Percentiles rank a stretch among this genome's conserved stretches.
Conservation (phyloP, 306 rosid species). For the Ormosia emarginata region DNA sequence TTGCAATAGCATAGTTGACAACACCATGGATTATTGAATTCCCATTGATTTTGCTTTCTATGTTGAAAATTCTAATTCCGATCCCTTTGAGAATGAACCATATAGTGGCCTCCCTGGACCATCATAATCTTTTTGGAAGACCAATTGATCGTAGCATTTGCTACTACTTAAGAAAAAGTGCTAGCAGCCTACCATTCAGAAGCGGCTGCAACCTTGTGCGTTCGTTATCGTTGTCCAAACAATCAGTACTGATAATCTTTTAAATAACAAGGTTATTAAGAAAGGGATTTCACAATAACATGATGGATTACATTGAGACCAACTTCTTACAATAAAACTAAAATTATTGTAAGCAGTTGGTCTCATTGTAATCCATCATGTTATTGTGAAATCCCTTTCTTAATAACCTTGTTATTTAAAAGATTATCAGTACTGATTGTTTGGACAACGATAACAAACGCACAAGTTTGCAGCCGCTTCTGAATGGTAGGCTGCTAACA, state of each 20-base stretch:
- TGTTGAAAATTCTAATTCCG: too few species aligned
- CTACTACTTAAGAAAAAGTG: neutral
- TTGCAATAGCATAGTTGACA: too few species aligned
- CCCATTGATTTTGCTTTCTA: too few species aligned
- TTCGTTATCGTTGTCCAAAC: neutral
- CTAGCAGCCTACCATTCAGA: neutral
- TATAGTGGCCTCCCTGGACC: neutral
- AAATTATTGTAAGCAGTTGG: neutral
- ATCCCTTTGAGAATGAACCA: too few species aligned
- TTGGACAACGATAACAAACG: too few species aligned
- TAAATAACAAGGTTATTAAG: neutral
- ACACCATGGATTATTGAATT: too few species aligned
- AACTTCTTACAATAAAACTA: neutral
- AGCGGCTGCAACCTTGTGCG: neutral
- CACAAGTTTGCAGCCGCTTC: too few species aligned
- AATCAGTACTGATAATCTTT: neutral
- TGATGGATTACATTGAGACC: neutral
- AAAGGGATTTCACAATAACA: neutral
- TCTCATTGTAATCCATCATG: too few species aligned
- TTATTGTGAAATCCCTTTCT: too few species aligned
- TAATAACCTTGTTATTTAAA: too few species aligned
- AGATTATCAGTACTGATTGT: too few species aligned
- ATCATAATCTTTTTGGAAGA: neutral
- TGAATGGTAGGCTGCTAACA: too few species aligned
- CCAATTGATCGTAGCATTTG: neutral